Evolutionary conservation across 2,329 filamentous ascomycete species (phyloP).

Genomic region (Chrysosporium queenslandicum): DNA sequence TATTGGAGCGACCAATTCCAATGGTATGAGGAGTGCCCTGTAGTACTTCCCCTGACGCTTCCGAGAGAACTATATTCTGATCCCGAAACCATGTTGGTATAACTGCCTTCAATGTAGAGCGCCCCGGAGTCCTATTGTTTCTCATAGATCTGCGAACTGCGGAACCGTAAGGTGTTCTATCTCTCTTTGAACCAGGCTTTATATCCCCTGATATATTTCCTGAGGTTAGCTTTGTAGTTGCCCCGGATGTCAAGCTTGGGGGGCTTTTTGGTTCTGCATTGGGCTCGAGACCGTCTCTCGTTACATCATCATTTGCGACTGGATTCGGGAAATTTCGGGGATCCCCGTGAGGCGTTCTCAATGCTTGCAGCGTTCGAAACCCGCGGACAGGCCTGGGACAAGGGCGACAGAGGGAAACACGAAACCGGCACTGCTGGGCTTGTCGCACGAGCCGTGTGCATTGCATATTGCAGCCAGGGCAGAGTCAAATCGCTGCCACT

Average conservation of each 20-base stretch:
- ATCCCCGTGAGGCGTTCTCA: not conserved
- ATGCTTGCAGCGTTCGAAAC: conserved; percentile 6
- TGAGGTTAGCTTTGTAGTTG: not conserved
- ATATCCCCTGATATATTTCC: not conserved
- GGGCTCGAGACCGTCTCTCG: not conserved
- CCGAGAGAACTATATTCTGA: conserved; percentile 26
- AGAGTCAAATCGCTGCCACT: conserved; percentile 15
- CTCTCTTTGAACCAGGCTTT: conserved; percentile 18
- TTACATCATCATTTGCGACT: not conserved
- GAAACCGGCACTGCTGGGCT: conserved; percentile 14
- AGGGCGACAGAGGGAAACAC: conserved; percentile 12
- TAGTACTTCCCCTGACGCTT: conserved; percentile 13
- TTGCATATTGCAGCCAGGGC: conserved; percentile 28
- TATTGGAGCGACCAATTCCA: conserved; percentile 21
- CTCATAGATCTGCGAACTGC: conserved; percentile 31
- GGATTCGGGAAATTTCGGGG: not conserved
- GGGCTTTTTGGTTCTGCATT: not conserved
- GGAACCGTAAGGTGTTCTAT: conserved; percentile 31
- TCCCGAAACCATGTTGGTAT: conserved; percentile 34
- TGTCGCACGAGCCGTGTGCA: conserved; percentile 25
- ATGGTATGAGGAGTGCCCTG: conserved; percentile 21
- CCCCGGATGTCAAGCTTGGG: not conserved
- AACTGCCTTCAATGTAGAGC: conserved; percentile 18
- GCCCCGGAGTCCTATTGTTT: conserved; percentile 24
- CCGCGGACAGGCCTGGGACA: conserved; percentile 13